Percentiles rank a stretch among this genome's conserved stretches.
phyloP scores from a whole-genome alignment of 345 rosid species.

The Sisymbrium irio region DNA sequence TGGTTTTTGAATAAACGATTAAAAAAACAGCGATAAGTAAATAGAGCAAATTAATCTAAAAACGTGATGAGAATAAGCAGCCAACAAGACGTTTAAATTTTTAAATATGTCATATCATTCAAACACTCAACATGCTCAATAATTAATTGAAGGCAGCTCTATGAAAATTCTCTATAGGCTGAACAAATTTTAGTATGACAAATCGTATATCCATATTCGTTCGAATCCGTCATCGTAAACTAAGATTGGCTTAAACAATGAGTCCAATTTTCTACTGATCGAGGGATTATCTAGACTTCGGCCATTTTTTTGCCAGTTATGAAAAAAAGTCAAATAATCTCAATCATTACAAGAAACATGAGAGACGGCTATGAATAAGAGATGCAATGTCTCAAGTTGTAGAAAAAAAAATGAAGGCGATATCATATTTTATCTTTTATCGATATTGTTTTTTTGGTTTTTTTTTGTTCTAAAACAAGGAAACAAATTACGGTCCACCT shows the following conservation, averaged over 20 bases:
- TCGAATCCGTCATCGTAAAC: not conserved
- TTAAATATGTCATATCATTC: not conserved
- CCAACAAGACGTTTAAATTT: not conserved
- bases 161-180: not conserved
- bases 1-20: not conserved
- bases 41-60: not conserved
- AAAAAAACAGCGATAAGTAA: not conserved
- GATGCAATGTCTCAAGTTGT: not conserved
- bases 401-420: not conserved
- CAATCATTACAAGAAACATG: not conserved
- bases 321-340: not conserved
- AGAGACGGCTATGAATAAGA: not conserved
- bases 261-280: not conserved
- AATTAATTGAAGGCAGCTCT: not conserved
- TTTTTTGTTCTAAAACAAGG: not conserved
- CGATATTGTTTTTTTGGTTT: not conserved
- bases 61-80: not conserved
- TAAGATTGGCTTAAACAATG: not conserved
- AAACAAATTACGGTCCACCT: not conserved
- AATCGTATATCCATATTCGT: not conserved
- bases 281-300: not conserved
- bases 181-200: not conserved
- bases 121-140: not conserved
- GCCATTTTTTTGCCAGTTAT: not conserved
- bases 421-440: not conserved